Evolutionary conservation across 805 yeast species (phyloP), one percentile per base, ranked within the genome.

Genomic region (Ogataea populi-albae): DNA sequence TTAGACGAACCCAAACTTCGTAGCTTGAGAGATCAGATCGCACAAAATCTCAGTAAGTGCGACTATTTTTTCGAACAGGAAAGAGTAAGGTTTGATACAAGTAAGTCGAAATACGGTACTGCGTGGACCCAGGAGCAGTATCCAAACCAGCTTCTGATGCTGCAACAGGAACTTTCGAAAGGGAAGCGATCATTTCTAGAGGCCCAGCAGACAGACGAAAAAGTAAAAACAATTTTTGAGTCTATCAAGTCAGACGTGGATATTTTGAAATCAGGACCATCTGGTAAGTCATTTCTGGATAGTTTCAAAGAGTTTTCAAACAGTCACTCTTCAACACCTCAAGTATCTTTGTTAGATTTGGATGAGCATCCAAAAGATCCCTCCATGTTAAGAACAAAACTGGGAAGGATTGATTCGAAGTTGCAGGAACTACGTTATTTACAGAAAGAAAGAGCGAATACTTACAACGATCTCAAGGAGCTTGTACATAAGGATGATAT

Each of bases 401-500:
- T 86, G 12, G 64, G 65, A 8, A 55, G 59, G 16, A 65, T 86
- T 3, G 85, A 81, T 38, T 67, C 72, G n/a, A 57, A 70, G 12
- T 63, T 82, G 29, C 75, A 74, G 31, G 81, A 79, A 37, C 67
- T 91, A 50, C 75, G 75, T 38, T 67, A 74, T 28, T 55, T 87
- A 39, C 78, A 78, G 48, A 65, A 72, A 21, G 93, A 85, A 55
- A 76, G 94, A 30, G 57, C 65, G 5, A 67, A 76, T 24, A 69
- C 81, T 2, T 65, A 85, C 23, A 69, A 69, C 2, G 86, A 79
- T 32, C 67, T 91, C 50, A 87, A 87, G 52, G 70, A 66, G 5
- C 73, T 74, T 31, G 79, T 85, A 22, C 93, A 81, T 50, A 68
- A 71, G 10, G 98, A 91, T 61, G 97, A 91, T 54, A 86, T 88